Evolutionary conservation across 2,329 filamentous ascomycete species (phyloP).

Genomic region (Emergomyces africanus): DNA sequence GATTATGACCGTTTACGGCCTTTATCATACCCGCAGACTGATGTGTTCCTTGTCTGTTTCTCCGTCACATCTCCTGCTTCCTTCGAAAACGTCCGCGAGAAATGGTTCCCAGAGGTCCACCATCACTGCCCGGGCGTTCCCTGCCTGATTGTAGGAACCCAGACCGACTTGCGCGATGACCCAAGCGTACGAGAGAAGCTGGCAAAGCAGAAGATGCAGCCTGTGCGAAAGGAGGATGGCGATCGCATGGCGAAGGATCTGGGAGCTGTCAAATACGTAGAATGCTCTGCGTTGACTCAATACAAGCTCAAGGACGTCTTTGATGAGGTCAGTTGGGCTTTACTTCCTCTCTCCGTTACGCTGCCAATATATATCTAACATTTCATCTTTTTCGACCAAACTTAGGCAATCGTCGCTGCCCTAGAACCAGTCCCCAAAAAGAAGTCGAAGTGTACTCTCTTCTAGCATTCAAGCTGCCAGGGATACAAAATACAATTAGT

Average conservation of each 20-base stretch:
- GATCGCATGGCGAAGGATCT: slow-evolving; percentile 94
- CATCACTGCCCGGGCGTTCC: slow-evolving; percentile 97
- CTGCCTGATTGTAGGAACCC: slow-evolving; percentile 93
- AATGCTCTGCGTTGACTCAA: slow-evolving; percentile 95
- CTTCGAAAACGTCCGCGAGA: slow-evolving; percentile 98
- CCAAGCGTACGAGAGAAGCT: slow-evolving; percentile 79
- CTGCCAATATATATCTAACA: background rate
- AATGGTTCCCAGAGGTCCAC: slow-evolving; percentile 98
- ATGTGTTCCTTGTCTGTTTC: slow-evolving; percentile 98
- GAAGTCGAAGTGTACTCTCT: slow-evolving; percentile 58
- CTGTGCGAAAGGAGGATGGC: slow-evolving; percentile 83
- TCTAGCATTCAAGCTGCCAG: slow-evolving; percentile 35
- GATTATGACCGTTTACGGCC: slow-evolving; percentile 97
- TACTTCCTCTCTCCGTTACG: too few species aligned
- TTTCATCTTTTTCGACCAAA: slow-evolving; percentile 6
- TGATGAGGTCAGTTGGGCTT: slow-evolving; percentile 64
- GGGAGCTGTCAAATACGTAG: slow-evolving; percentile 97
- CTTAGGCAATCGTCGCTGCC: slow-evolving; percentile 84
- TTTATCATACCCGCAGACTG: slow-evolving; percentile 94
- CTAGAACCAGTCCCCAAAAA: slow-evolving; percentile 80
- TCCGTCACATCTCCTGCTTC: slow-evolving; percentile 94
- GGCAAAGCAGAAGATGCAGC: slow-evolving; percentile 88
- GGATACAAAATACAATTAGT: slow-evolving; percentile 1
- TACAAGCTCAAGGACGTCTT: slow-evolving; percentile 99
- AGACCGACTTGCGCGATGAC: slow-evolving; percentile 91